Evolutionary conservation across 1,284 basidiomycete species (phyloP).

Genomic region (Gastroboletus turbinatus): DNA sequence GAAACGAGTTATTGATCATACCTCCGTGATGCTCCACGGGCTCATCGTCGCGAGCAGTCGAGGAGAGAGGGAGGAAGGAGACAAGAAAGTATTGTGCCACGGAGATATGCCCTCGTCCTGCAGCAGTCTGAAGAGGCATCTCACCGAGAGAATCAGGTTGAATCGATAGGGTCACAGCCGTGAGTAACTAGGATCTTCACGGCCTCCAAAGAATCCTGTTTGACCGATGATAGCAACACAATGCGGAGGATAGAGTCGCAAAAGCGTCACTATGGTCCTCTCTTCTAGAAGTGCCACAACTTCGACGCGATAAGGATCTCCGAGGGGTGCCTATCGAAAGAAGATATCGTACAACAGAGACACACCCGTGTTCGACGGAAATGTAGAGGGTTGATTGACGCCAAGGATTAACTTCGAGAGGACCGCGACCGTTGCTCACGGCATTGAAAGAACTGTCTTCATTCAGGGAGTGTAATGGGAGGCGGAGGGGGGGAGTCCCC

Average conservation of each 20-base stretch:
- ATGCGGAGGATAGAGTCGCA: not conserved
- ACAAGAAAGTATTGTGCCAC: not conserved
- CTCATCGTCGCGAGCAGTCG: not conserved
- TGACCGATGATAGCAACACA: not conserved
- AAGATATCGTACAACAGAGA: not conserved
- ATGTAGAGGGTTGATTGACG: not conserved
- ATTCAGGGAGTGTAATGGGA: not conserved
- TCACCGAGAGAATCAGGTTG: not conserved
- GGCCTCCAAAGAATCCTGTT: not conserved
- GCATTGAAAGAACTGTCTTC: not conserved
- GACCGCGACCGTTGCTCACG: not conserved
- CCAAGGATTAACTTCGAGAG: not conserved
- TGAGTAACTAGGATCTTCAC: not conserved
- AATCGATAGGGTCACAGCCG: not conserved
- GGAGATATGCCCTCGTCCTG: not conserved
- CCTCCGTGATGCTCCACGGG: not conserved
- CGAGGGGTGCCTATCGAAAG: not conserved
- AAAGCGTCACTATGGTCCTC: not conserved
- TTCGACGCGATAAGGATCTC: not conserved
- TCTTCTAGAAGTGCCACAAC: not conserved
- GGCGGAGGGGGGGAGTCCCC: not conserved
- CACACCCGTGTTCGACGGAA: not conserved
- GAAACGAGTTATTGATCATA: not conserved
- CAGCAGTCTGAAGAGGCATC: not conserved
- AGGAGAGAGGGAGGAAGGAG: no score